phyloP scores from a whole-genome alignment of 2,329 filamentous ascomycete species.

The Aspergillus fumigatus region DNA sequence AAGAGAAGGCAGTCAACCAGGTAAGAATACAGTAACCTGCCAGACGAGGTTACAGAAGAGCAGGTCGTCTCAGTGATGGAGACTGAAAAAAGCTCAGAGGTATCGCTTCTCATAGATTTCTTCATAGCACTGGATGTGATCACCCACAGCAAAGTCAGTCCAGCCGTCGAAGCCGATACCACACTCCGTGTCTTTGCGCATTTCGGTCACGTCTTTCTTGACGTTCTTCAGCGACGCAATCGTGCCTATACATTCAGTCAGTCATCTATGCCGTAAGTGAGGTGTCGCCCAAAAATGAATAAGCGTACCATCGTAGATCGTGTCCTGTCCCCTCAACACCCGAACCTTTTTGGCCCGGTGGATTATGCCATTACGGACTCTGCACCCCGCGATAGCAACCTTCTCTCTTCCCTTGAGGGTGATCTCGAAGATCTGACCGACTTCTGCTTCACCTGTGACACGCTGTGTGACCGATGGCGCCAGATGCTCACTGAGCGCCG shows the following conservation, averaged over 20 bases:
- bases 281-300: background rate
- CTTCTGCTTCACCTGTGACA: slow-evolving; percentile 82
- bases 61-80: slow-evolving; percentile 1
- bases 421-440: slow-evolving; percentile 79
- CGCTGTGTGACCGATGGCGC: slow-evolving; percentile 61
- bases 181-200: slow-evolving; percentile 90
- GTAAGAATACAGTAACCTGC: slow-evolving; percentile 7
- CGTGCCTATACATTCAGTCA: slow-evolving; percentile 52
- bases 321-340: slow-evolving; percentile 65
- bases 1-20: slow-evolving; percentile 4
- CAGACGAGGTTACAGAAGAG: background rate
- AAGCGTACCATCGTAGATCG: slow-evolving; percentile 74
- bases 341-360: slow-evolving; percentile 60
- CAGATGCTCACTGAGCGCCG: slow-evolving; percentile 64
- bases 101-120: slow-evolving; percentile 67
- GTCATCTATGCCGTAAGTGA: background rate
- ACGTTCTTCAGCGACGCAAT: slow-evolving; percentile 81
- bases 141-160: slow-evolving; percentile 72
- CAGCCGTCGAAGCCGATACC: slow-evolving; percentile 81
- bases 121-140: slow-evolving; percentile 84
- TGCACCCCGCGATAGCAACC: slow-evolving; percentile 79
- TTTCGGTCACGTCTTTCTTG: slow-evolving; percentile 86
- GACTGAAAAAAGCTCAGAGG: slow-evolving; percentile 22
- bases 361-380: slow-evolving; percentile 75
- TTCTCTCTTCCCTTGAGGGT: slow-evolving; percentile 67